Percentiles rank a stretch among this genome's conserved stretches.
Conservation (phyloP, 768 basidiomycete genomes). For the Tricholoma sp. region DNA sequence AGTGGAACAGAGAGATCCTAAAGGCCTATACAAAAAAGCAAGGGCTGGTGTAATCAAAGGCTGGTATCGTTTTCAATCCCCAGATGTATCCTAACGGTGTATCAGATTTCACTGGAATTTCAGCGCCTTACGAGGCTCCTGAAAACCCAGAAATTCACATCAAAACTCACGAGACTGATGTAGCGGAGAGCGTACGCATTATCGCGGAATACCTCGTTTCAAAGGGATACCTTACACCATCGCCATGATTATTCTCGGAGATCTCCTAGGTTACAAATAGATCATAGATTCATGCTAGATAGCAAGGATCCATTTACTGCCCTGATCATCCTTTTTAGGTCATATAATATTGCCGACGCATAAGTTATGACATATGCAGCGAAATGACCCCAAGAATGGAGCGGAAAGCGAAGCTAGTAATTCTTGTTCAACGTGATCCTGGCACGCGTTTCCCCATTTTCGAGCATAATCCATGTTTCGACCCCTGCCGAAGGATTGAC, state of each 20-base stretch:
- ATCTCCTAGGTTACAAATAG: neutral
- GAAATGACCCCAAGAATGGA: neutral
- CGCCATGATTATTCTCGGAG: neutral
- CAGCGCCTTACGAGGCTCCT: conserved; percentile 94
- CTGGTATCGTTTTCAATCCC: conserved; percentile 22
- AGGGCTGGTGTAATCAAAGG: conserved; percentile 95
- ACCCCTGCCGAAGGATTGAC: conserved; percentile 39
- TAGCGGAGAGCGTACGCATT: conserved; percentile 69
- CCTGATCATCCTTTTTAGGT: no score
- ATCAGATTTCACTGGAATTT: conserved; percentile 95
- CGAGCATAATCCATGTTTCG: conserved; percentile 62
- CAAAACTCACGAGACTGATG: conserved; percentile 75
- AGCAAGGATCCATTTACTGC: no score
- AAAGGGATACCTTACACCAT: conserved; percentile 50
- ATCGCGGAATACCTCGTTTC: conserved; percentile 76
- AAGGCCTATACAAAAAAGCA: conserved; percentile 96
- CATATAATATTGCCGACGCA: no score
- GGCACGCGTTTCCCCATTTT: conserved; percentile 54
- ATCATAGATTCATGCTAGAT: no score
- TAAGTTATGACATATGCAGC: neutral
- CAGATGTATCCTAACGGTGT: neutral
- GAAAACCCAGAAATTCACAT: conserved; percentile 86
- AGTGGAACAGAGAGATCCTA: conserved; percentile 92
- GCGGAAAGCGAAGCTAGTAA: conserved; percentile 18
- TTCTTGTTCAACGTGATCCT: conserved; percentile 42